Evolutionary conservation across 257 asterid species (phyloP), one percentile per base, ranked within the genome.

Genomic region (Nicotiana obtusifolia): DNA sequence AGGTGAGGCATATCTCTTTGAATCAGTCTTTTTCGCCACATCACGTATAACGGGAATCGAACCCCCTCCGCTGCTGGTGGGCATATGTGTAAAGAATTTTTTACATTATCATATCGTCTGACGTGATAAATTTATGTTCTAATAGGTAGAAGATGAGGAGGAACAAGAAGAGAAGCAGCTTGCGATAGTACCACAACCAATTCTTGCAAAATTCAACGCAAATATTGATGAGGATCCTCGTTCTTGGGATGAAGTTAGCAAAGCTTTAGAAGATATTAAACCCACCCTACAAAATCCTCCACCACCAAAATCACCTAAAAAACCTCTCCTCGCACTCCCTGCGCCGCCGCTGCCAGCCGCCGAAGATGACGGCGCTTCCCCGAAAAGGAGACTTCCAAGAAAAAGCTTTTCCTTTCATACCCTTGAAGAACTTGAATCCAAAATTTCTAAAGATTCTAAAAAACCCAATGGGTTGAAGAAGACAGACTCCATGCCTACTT

Each of bases 211-310:
- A 93, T 97, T 95, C 20, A 86, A 83, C 47, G 86, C 92, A 4
- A 47, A 60, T 83, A 89, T 91, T 7, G 99, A 95, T 41, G 94
- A 89, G 11, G 91, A 93, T n/a, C 95, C 98, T 24, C 91, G 90
- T 35, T 77, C 98, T 5, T 95, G 99, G 99, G 95, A 92, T 59
- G 98, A 95, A 76, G 97, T 95, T 67, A 93, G 98, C 92, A 93
- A 93, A 78, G 93, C 90, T 2, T 61, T 95, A 60, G 95, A 93
- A 76, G 93, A 89, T 56, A 84, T 95, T 64, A 95, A 92, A 44
- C 92, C 99, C n/a, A 78, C 87, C 5, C 19, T 88, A 14, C 71
- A 82, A 17, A 86, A 41, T 82, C 86, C 84, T 41, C 78, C 80
- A 31, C 90, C 85, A 31, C 31, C 19, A 60, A 31, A 33, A 22